phyloP scores from a whole-genome alignment of 352 stramenopile species.

The Phytophthora megakarya region DNA sequence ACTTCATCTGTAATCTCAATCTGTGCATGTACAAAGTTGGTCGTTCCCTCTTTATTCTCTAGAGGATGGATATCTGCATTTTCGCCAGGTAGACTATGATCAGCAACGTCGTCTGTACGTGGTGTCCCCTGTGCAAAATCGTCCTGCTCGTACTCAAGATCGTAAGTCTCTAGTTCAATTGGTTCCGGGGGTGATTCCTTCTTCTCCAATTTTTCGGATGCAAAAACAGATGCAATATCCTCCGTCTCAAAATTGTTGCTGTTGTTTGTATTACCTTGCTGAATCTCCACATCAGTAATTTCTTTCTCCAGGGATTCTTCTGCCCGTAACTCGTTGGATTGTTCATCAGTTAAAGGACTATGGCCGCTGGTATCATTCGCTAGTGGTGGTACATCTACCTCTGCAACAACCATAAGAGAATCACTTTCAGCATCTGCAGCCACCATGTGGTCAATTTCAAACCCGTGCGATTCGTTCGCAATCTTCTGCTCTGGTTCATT shows the following conservation, averaged over 20 bases:
- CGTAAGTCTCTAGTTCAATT: slow-evolving; percentile 8
- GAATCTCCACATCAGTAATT: neutral
- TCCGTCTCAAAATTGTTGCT: neutral
- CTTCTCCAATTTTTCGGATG: neutral
- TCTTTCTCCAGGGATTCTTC: neutral
- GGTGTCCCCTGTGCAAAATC: slow-evolving; percentile 25
- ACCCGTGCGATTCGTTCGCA: neutral
- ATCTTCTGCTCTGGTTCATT: slow-evolving; percentile 1
- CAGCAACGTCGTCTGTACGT: neutral
- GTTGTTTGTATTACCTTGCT: neutral
- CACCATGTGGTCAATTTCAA: neutral
- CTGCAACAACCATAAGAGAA: slow-evolving; percentile 14
- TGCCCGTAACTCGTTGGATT: neutral
- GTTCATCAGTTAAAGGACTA: neutral
- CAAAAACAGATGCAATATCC: neutral
- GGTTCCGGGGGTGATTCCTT: neutral
- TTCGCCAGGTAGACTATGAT: neutral
- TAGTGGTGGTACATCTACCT: slow-evolving; percentile 7
- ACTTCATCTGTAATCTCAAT: neutral
- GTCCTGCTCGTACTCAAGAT: slow-evolving; percentile 25
- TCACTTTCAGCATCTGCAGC: slow-evolving; percentile 11
- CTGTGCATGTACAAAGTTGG: neutral
- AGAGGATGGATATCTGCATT: neutral
- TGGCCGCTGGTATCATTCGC: neutral
- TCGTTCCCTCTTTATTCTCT: neutral